phyloP scores from a whole-genome alignment of 1,139 yeast genomes.

The Lodderomyces jiufengensis region DNA sequence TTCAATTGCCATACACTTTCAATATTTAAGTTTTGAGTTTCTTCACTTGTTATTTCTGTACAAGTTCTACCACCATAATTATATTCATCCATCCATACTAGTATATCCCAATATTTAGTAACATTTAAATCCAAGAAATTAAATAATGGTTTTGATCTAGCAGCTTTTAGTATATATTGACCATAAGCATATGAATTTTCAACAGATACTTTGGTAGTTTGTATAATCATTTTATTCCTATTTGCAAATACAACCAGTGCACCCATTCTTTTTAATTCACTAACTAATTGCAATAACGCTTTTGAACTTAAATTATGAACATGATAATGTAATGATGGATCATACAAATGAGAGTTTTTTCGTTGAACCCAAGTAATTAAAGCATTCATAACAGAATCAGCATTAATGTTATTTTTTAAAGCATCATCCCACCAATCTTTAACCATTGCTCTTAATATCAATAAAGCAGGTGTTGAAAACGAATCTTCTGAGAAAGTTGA shows the following conservation, averaged over 20 bases:
- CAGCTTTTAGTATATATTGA: slow-evolving; percentile 77
- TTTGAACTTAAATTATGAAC: slow-evolving; percentile 84
- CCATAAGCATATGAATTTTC: slow-evolving; percentile 92
- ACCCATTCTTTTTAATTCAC: slow-evolving; percentile 77
- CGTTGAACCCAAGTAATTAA: slow-evolving; percentile 88
- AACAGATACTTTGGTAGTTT: slow-evolving; percentile 73
- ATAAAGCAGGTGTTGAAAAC: slow-evolving; percentile 73
- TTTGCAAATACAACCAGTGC: slow-evolving; percentile 78
- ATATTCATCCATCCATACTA: slow-evolving; percentile 92
- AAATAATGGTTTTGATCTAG: slow-evolving; percentile 78
- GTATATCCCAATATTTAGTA: slow-evolving; percentile 80
- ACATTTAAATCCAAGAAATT: slow-evolving; percentile 75
- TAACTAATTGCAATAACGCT: slow-evolving; percentile 73
- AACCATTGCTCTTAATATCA: slow-evolving; percentile 68
- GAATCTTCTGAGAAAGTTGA: slow-evolving; percentile 69
- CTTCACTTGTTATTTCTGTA: slow-evolving; percentile 51
- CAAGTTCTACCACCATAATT: slow-evolving; percentile 87
- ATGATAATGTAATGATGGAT: slow-evolving; percentile 77
- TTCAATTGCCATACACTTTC: slow-evolving; percentile 80
- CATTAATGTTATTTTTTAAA: slow-evolving; percentile 58
- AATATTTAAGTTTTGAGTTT: slow-evolving; percentile 54
- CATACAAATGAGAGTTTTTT: slow-evolving; percentile 69
- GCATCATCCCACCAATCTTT: slow-evolving; percentile 97
- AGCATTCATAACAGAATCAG: slow-evolving; percentile 81
- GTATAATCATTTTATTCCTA: slow-evolving; percentile 68